Percentiles rank a stretch among this genome's conserved stretches.
Evolutionary conservation across 179 eudicot species (phyloP).

Genomic region (Vitellaria paradoxa): DNA sequence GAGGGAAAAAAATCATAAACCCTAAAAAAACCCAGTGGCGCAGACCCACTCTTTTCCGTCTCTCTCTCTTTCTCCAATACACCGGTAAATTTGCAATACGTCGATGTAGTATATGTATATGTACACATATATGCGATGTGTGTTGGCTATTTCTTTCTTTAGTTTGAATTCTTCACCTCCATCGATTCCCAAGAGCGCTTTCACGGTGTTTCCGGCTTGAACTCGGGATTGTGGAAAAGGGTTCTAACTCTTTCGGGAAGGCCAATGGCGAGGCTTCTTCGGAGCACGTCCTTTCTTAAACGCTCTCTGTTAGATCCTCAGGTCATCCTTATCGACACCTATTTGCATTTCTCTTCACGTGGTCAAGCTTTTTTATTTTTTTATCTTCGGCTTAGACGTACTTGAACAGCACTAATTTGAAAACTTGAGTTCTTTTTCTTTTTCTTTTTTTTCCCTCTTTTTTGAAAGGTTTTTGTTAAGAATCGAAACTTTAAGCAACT

Average conservation of each 20-base stretch:
- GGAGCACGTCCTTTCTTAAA: constrained; percentile 23
- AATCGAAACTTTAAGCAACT: background rate
- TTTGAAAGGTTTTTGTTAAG: background rate
- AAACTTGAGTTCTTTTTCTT: too few relatives aligned
- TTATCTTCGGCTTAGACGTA: too few relatives aligned
- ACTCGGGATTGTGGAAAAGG: background rate
- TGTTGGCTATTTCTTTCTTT: background rate
- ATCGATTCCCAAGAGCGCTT: background rate
- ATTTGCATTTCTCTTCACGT: too few relatives aligned
- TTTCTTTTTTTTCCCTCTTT: too few relatives aligned
- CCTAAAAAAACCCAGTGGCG: constrained; percentile 11
- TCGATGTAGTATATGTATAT: background rate
- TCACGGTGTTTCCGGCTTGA: background rate
- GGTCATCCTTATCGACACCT: background rate
- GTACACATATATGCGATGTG: background rate
- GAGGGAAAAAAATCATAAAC: constrained; percentile 24
- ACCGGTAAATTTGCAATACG: background rate
- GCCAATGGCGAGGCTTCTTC: constrained; percentile 38
- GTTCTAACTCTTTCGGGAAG: background rate
- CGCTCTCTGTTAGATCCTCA: constrained; percentile 13
- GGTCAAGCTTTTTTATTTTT: too few relatives aligned
- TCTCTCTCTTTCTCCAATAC: background rate
- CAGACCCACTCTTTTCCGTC: background rate
- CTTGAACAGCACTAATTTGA: too few relatives aligned
- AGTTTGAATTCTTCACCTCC: background rate